phyloP scores from a whole-genome alignment of 495 filamentous ascomycete genomes.

The Trichocladium uniseriatum region DNA sequence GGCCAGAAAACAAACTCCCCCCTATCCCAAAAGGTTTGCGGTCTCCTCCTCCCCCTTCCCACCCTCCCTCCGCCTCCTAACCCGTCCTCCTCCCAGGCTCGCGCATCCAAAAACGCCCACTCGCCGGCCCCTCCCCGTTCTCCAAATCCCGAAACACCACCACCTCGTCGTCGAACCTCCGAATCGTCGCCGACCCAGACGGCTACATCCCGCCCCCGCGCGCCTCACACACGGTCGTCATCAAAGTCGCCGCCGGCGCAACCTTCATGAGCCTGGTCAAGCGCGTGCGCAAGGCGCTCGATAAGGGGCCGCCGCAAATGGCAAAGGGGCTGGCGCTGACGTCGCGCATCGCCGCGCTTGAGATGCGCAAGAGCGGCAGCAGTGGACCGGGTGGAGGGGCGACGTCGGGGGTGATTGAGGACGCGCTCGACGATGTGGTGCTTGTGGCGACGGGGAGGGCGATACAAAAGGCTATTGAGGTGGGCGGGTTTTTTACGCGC shows the following conservation, averaged over 20 bases:
- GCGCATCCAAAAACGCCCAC: conserved; percentile 23
- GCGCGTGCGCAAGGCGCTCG: conserved; percentile 66
- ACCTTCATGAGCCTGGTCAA: conserved; percentile 78
- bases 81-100: conserved; percentile 12
- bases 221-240: conserved; percentile 41
- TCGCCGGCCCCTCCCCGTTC: conserved; percentile 11
- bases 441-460: conserved; percentile 74
- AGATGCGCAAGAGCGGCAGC: not conserved
- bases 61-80: not conserved
- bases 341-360: conserved; percentile 34
- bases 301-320: conserved; percentile 49
- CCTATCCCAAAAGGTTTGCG: conserved; percentile 38
- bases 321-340: conserved; percentile 30
- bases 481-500: conserved; percentile 56
- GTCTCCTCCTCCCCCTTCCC: not conserved
- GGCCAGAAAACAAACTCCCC: conserved; percentile 33
- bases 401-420: conserved; percentile 6
- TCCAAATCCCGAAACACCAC: not conserved
- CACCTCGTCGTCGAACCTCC: conserved; percentile 20
- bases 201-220: conserved; percentile 49
- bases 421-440: conserved; percentile 46
- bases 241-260: conserved; percentile 70
- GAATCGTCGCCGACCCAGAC: conserved; percentile 49
- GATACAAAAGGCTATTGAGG: conserved; percentile 58
- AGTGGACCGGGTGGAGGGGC: not conserved